Percentiles rank a stretch among this genome's conserved stretches.
phyloP scores from a whole-genome alignment of 75 land plant species.

The Pinus taeda region DNA sequence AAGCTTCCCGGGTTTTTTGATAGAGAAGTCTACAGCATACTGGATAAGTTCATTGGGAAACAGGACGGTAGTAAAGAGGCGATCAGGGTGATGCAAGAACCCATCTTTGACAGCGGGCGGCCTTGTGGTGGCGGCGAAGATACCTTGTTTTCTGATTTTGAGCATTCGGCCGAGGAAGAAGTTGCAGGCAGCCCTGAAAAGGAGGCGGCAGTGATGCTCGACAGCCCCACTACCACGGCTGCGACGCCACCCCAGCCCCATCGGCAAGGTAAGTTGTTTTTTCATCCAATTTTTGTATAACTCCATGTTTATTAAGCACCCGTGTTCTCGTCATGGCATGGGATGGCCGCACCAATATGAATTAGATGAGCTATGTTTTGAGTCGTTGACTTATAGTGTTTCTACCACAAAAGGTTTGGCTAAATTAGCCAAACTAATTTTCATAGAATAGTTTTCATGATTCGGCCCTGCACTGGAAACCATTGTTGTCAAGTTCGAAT shows the following conservation, averaged over 20 bases:
- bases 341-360: too few relatives aligned
- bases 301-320: too few relatives aligned
- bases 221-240: slow-evolving; percentile 16
- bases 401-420: too few relatives aligned
- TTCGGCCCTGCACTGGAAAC: too few relatives aligned
- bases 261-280: slow-evolving; percentile 14
- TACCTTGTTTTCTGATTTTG: slow-evolving; percentile 47
- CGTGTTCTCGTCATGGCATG: too few relatives aligned
- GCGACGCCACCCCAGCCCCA: slow-evolving; percentile 6
- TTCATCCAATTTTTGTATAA: neutral
- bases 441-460: too few relatives aligned
- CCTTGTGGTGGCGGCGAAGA: slow-evolving; percentile 52
- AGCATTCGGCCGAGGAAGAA: slow-evolving; percentile 22
- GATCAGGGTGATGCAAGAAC: slow-evolving; percentile 10
- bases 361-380: too few relatives aligned
- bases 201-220: slow-evolving; percentile 11
- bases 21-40: slow-evolving; percentile 68
- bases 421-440: too few relatives aligned
- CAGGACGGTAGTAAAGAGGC: neutral
- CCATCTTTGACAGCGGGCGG: slow-evolving; percentile 40
- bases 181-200: slow-evolving; percentile 2
- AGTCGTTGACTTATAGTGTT: too few relatives aligned
- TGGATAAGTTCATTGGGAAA: slow-evolving; percentile 33
- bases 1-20: slow-evolving; percentile 83
- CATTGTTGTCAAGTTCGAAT: too few relatives aligned